phyloP scores from a whole-genome alignment of 2,329 filamentous ascomycete species.

The Plenodomus biglobosus region DNA sequence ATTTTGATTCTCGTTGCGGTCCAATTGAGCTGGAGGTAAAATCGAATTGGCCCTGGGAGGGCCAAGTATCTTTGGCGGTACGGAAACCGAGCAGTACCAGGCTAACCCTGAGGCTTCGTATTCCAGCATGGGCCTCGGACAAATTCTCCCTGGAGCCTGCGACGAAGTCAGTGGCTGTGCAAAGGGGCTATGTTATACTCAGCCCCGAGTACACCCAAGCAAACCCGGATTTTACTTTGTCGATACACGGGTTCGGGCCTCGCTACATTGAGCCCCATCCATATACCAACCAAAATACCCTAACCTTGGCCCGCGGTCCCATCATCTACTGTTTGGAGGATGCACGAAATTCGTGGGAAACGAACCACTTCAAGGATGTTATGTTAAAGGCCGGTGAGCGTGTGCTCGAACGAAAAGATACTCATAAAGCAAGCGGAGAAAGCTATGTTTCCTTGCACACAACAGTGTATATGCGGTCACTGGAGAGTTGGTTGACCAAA shows the following conservation, averaged over 20 bases:
- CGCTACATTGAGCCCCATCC: slow-evolving; percentile 58
- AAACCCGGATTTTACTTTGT: slow-evolving; percentile 48
- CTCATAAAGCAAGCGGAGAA: slow-evolving; percentile 5
- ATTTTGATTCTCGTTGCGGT: slow-evolving; percentile 40
- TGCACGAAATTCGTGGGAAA: slow-evolving; percentile 9
- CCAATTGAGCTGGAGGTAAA: slow-evolving; percentile 51
- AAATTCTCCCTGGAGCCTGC: slow-evolving; percentile 30
- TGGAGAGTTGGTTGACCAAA: slow-evolving; percentile 1
- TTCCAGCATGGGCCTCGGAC: slow-evolving; percentile 56
- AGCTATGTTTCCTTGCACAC: slow-evolving; percentile 4
- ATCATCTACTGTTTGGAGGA: slow-evolving; percentile 14
- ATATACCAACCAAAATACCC: slow-evolving; percentile 57
- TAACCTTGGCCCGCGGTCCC: slow-evolving; percentile 39
- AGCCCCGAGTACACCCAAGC: not conserved
- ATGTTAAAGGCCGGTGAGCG: slow-evolving; percentile 1
- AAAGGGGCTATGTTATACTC: slow-evolving; percentile 5
- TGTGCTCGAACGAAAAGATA: slow-evolving; percentile 2
- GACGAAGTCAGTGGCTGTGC: slow-evolving; percentile 33
- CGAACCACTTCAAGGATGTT: slow-evolving; percentile 11
- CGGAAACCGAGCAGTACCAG: slow-evolving; percentile 10
- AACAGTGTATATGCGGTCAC: slow-evolving; percentile 3
- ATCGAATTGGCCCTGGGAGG: slow-evolving; percentile 61
- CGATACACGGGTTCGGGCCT: slow-evolving; percentile 49
- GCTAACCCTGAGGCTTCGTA: slow-evolving; percentile 43
- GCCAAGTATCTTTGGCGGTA: slow-evolving; percentile 53